These are phyloP conservation scores for Entonaema liquescens DNA, from an alignment of 495 filamentous ascomycete genomes.

Conservation along the genomic window DNA sequence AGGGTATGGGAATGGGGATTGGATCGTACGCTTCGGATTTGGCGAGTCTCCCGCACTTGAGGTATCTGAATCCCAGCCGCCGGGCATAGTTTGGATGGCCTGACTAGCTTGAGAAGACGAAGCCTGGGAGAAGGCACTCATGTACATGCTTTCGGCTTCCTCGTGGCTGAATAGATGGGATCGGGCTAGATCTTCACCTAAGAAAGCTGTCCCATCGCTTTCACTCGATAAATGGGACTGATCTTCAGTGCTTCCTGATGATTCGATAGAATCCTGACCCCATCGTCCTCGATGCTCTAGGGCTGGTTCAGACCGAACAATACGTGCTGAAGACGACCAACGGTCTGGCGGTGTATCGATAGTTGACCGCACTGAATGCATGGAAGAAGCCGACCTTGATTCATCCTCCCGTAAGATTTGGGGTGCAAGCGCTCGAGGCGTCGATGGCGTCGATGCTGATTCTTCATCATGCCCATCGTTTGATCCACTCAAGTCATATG, in stretches of 20 bases:
- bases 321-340: conserved; percentile 46
- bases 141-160: conserved; percentile 96
- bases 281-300: conserved; percentile 41
- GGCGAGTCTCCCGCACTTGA: conserved; percentile 29
- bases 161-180: conserved; percentile 89
- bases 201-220: conserved; percentile 29
- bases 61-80: conserved; percentile 63
- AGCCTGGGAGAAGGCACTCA: conserved; percentile 65
- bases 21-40: conserved; percentile 4
- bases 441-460: conserved; percentile 52
- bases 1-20: background rate
- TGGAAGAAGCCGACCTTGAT: background rate
- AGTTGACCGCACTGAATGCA: conserved; percentile 49
- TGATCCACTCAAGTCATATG: conserved; percentile 51
- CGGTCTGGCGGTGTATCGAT: conserved; percentile 30
- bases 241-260: conserved; percentile 31
- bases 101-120: conserved; percentile 50
- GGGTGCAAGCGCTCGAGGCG: conserved; percentile 51
- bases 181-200: conserved; percentile 64
- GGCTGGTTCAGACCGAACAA: conserved; percentile 51
- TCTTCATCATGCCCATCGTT: conserved; percentile 41
- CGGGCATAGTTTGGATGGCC: conserved; percentile 59
- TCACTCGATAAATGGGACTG: conserved; percentile 37
- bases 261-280: conserved; percentile 36
- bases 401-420: conserved; percentile 19